phyloP scores from a whole-genome alignment of 2,329 filamentous ascomycete genomes.

The Teratosphaeria pseudoeucalypti region DNA sequence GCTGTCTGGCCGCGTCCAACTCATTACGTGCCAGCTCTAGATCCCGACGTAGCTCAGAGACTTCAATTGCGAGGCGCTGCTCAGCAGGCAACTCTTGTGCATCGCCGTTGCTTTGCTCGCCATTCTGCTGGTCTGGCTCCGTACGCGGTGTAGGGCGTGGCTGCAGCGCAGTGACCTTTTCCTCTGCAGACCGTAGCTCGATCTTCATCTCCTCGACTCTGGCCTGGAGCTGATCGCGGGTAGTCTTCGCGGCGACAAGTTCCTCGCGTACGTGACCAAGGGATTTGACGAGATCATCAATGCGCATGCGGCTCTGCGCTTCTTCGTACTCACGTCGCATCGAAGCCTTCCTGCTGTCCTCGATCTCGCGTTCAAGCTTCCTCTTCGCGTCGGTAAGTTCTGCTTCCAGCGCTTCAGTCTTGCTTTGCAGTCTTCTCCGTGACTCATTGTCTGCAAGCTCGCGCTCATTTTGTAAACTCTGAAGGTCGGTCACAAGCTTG shows the following conservation, averaged over 20 bases:
- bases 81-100: slow-evolving; percentile 45
- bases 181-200: slow-evolving; percentile 80
- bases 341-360: slow-evolving; percentile 73
- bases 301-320: slow-evolving; percentile 77
- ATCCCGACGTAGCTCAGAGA: slow-evolving; percentile 78
- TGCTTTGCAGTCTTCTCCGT: slow-evolving; percentile 66
- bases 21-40: slow-evolving; percentile 72
- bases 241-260: slow-evolving; percentile 74
- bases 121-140: slow-evolving; percentile 25
- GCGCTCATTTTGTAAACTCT: slow-evolving; percentile 84
- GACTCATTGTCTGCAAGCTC: slow-evolving; percentile 74
- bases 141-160: slow-evolving; percentile 60
- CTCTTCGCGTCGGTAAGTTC: slow-evolving; percentile 71
- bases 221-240: slow-evolving; percentile 76
- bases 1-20: slow-evolving; percentile 67
- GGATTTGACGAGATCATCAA: slow-evolving; percentile 79
- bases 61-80: slow-evolving; percentile 73
- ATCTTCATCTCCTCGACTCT: slow-evolving; percentile 82
- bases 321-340: slow-evolving; percentile 84
- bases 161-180: slow-evolving; percentile 71
- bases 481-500: slow-evolving; percentile 69
- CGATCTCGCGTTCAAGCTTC: slow-evolving; percentile 70
- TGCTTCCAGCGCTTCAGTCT: slow-evolving; percentile 66
- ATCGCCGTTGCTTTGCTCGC: slow-evolving; percentile 19
- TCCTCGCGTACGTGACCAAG: slow-evolving; percentile 77